Percentiles rank a stretch among this genome's conserved stretches.
These are phyloP conservation scores for Phytophthora boehmeriae DNA, from an alignment of 352 stramenopile species.

Conservation along the genomic window DNA sequence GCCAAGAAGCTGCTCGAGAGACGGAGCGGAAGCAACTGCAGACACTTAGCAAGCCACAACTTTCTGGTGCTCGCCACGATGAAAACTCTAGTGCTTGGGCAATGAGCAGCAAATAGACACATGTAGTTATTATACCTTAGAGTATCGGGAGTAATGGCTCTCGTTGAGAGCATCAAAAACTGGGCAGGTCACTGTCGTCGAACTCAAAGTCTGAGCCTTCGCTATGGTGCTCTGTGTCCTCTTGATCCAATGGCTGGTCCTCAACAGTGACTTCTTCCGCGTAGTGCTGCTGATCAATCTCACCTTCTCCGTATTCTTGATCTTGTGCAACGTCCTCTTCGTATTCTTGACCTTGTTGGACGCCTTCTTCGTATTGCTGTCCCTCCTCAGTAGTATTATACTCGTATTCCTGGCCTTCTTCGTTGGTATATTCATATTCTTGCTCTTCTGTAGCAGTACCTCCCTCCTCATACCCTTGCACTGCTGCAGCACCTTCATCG, in stretches of 20 bases:
- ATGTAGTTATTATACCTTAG: conserved; percentile 14
- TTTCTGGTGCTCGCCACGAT: conserved; percentile 17
- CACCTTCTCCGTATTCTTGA: conserved; percentile 15
- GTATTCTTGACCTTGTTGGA: conserved; percentile 19
- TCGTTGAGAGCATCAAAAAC: conserved; percentile 34
- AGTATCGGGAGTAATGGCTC: background rate
- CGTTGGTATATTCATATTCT: conserved; percentile 15
- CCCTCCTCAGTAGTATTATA: conserved; percentile 4
- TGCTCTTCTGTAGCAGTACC: conserved; percentile 6
- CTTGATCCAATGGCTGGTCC: conserved; percentile 13
- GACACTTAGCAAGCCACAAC: conserved; percentile 37
- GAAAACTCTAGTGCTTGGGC: background rate
- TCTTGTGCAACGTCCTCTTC: conserved; percentile 18
- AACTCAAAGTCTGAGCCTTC: conserved; percentile 55
- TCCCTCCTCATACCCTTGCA: conserved; percentile 21
- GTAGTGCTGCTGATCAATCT: conserved; percentile 8
- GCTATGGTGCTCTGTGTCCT: conserved; percentile 25
- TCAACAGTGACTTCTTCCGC: conserved; percentile 1
- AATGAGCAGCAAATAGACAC: conserved; percentile 10
- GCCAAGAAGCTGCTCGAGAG: conserved; percentile 39
- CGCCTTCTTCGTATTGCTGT: conserved; percentile 10
- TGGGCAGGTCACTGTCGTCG: conserved; percentile 68
- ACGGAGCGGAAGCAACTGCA: conserved; percentile 47
- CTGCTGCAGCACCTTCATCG: conserved; percentile 11
- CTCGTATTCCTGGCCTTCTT: conserved; percentile 13